phyloP scores from a whole-genome alignment of 345 rosid species.

The Ailanthus altissimus region DNA sequence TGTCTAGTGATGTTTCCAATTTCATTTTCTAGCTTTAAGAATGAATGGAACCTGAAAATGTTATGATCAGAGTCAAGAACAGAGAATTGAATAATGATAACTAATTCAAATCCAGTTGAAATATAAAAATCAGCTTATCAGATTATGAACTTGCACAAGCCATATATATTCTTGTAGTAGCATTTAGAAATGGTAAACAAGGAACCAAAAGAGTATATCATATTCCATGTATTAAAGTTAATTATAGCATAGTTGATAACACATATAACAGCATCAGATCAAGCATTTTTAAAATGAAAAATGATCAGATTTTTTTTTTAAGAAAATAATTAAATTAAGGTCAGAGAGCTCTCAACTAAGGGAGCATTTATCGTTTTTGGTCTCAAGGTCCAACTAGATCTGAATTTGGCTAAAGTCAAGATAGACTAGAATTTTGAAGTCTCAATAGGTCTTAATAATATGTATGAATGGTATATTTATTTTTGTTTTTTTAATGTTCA shows the following conservation, averaged over 20 bases:
- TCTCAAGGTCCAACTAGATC: no score
- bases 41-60: constrained; percentile 84
- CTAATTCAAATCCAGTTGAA: not conserved
- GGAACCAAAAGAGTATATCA: not conserved
- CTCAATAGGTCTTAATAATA: no score
- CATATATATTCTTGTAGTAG: no score
- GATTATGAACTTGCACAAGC: not conserved
- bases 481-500: no score
- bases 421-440: no score
- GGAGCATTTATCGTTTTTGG: no score
- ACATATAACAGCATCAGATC: not conserved
- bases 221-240: not conserved
- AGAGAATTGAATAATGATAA: not conserved
- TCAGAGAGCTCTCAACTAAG: not conserved
- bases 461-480: no score
- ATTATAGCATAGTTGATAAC: not conserved
- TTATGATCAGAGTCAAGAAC: constrained; percentile 13
- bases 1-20: constrained; percentile 94
- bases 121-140: constrained; percentile 5
- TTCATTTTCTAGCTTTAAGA: constrained; percentile 92
- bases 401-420: no score
- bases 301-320: not conserved
- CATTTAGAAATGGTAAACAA: no score
- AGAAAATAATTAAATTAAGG: not conserved
- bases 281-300: not conserved